These are phyloP conservation scores for Takashimella koratensis DNA, from an alignment of 1,284 basidiomycete genomes.

Conservation along the genomic window DNA sequence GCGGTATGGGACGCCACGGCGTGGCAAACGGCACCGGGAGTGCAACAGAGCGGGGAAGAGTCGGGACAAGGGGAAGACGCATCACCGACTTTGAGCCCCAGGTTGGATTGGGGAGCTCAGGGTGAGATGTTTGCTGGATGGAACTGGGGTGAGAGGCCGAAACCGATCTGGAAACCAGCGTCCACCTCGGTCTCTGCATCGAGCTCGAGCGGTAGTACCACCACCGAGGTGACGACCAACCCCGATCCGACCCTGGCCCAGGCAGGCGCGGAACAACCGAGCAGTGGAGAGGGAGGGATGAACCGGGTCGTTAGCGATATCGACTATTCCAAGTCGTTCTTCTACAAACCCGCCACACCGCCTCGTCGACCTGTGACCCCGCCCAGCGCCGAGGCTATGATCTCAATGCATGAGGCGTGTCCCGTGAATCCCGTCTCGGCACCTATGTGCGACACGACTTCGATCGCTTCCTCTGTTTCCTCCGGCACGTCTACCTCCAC, in stretches of 20 bases:
- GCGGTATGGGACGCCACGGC: slow-evolving; percentile 16
- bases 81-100: slow-evolving; percentile 27
- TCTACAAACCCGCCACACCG: slow-evolving; percentile 47
- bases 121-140: slow-evolving; percentile 41
- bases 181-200: no score
- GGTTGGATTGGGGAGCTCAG: slow-evolving; percentile 37
- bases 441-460: not conserved
- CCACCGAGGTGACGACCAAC: not conserved
- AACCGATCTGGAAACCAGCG: no score
- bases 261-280: not conserved
- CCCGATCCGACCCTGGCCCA: not conserved
- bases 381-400: not conserved
- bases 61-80: slow-evolving; percentile 1
- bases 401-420: not conserved
- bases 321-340: slow-evolving; percentile 49
- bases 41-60: not conserved
- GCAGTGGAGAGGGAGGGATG: not conserved
- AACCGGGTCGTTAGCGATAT: slow-evolving; percentile 10
- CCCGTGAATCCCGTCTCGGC: not conserved
- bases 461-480: not conserved
- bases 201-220: not conserved
- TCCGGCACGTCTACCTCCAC: not conserved
- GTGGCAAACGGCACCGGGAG: not conserved
- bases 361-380: slow-evolving; percentile 12
- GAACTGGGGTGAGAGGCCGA: slow-evolving; percentile 18